A percentile compares a stretch with the other conserved stretches of the same genome.
Evolutionary conservation across 2,329 filamentous ascomycete genomes (phyloP).

Genomic region (Alternaria dauci): DNA sequence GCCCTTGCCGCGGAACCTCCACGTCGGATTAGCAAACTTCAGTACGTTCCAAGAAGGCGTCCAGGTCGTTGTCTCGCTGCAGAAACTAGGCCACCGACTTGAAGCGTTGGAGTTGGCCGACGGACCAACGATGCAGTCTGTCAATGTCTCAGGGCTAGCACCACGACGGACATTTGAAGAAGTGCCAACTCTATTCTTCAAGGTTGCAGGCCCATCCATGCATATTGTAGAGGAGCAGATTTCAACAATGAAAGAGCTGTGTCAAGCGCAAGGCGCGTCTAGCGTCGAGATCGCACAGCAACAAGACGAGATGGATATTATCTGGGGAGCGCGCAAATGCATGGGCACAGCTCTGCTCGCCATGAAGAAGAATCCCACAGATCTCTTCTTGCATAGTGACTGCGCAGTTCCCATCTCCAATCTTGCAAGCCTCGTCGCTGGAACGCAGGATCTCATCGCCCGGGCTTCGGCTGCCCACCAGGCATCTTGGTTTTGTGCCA

Average conservation of each 20-base stretch:
- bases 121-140: slow-evolving; percentile 79
- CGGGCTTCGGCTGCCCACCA: slow-evolving; percentile 24
- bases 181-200: slow-evolving; percentile 75
- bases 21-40: slow-evolving; percentile 76
- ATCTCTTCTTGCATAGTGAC: slow-evolving; percentile 76
- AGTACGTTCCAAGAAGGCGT: slow-evolving; percentile 73
- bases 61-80: slow-evolving; percentile 77
- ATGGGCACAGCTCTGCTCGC: slow-evolving; percentile 75
- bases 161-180: slow-evolving; percentile 68
- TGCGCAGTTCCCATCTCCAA: slow-evolving; percentile 78
- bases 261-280: slow-evolving; percentile 64
- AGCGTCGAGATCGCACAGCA: slow-evolving; percentile 71
- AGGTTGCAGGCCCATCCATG: slow-evolving; percentile 69
- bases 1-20: slow-evolving; percentile 76
- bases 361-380: slow-evolving; percentile 65
- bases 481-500: slow-evolving; percentile 49
- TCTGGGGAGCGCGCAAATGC: slow-evolving; percentile 79
- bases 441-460: slow-evolving; percentile 71
- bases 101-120: slow-evolving; percentile 90
- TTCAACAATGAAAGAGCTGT: slow-evolving; percentile 66
- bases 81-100: slow-evolving; percentile 79
- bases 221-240: slow-evolving; percentile 78
- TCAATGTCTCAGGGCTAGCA: slow-evolving; percentile 67
- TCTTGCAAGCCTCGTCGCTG: slow-evolving; percentile 75
- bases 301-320: slow-evolving; percentile 66